These are phyloP conservation scores for Lineolata rhizophorae DNA, from an alignment of 495 filamentous ascomycete genomes.

Conservation along the genomic window DNA sequence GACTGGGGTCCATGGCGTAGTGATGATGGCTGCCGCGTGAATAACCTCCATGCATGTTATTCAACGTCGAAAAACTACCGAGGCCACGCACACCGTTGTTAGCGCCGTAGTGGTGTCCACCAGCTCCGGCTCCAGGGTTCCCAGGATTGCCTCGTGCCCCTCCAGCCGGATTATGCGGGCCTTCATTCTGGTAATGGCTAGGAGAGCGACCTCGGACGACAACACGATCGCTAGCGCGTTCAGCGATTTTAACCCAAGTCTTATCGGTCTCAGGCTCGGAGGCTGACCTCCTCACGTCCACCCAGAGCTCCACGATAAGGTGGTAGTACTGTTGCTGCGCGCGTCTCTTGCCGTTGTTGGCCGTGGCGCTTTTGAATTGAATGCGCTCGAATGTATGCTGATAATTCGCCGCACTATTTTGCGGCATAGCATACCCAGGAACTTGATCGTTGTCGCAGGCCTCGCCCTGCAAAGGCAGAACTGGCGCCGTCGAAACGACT, in stretches of 20 bases:
- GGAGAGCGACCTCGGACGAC: conserved; percentile 86
- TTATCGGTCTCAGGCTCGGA: conserved; percentile 19
- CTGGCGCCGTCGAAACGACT: conserved; percentile 1
- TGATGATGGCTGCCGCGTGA: conserved; percentile 9
- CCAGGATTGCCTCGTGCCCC: conserved; percentile 50
- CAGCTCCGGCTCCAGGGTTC: conserved; percentile 16
- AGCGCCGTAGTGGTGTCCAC: conserved; percentile 2
- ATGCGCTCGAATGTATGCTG: conserved; percentile 65
- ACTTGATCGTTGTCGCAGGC: no score
- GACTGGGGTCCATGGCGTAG: conserved; percentile 7
- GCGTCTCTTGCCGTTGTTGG: conserved; percentile 84
- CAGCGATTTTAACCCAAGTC: conserved; percentile 56
- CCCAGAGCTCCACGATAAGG: conserved; percentile 72
- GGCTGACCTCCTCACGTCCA: conserved; percentile 47
- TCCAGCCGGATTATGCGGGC: conserved; percentile 34
- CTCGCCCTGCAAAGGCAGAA: conserved; percentile 10
- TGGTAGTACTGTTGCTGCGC: conserved; percentile 91
- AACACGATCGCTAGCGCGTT: conserved; percentile 60
- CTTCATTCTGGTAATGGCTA: conserved; percentile 75
- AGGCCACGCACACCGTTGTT: conserved; percentile 2
- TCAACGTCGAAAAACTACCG: neutral
- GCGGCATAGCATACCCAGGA: neutral
- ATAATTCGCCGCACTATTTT: neutral
- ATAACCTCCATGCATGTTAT: conserved; percentile 6
- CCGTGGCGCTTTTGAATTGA: conserved; percentile 89